These are phyloP conservation scores for Heteromeles arbutifolia DNA, from an alignment of 306 rosid species.

Conservation along the genomic window DNA sequence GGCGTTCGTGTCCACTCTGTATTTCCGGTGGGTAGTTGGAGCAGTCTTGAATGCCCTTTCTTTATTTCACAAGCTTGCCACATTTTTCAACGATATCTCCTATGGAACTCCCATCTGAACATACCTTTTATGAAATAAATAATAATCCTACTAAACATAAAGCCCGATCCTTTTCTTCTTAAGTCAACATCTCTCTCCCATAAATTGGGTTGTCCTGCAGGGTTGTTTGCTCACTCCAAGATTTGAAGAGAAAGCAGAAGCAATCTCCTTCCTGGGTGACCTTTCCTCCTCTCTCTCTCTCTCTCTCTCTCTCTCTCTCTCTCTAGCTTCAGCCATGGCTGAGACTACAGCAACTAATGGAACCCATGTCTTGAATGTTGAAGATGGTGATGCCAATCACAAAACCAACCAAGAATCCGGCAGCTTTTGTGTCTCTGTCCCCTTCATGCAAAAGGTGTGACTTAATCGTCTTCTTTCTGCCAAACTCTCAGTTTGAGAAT, in stretches of 20 bases:
- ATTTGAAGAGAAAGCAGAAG: no score
- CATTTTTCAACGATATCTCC: slow-evolving; percentile 28
- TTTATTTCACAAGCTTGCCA: slow-evolving; percentile 6
- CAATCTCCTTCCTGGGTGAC: no score
- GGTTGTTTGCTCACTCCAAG: slow-evolving; percentile 5
- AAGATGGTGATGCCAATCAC: slow-evolving; percentile 18
- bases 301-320: background rate
- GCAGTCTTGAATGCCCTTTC: slow-evolving; percentile 28
- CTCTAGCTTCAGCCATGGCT: slow-evolving; percentile 33
- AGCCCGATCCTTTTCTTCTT: background rate
- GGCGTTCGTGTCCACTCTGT: slow-evolving; percentile 28
- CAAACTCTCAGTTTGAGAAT: background rate
- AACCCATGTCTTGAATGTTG: slow-evolving; percentile 32
- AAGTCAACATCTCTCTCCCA: slow-evolving; percentile 19
- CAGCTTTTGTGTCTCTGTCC: slow-evolving; percentile 17
- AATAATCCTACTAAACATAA: background rate
- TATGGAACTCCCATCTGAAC: background rate
- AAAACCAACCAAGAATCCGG: slow-evolving; percentile 5
- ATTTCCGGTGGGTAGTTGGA: slow-evolving; percentile 52
- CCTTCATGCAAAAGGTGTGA: slow-evolving; percentile 69
- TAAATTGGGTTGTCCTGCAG: slow-evolving; percentile 28
- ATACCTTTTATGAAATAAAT: background rate
- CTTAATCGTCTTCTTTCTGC: background rate
- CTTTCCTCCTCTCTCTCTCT: background rate
- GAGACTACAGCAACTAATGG: slow-evolving; percentile 31